A percentile compares a stretch with the other conserved stretches of the same genome.
Conservation (phyloP, 148 eudicot species). For the Rhododendron simsii region DNA sequence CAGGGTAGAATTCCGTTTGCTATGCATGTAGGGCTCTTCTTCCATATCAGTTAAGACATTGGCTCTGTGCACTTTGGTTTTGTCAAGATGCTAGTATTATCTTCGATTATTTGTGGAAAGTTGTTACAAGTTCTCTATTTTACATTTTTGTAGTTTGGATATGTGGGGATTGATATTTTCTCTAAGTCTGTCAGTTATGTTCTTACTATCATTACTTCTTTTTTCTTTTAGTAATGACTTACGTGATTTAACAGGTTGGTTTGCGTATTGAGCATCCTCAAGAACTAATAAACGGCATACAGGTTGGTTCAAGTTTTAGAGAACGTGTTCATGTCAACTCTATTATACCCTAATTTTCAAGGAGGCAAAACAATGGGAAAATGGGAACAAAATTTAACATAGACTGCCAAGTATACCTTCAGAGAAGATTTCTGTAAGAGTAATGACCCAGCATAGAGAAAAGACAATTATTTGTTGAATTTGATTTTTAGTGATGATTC, state of each 20-base stretch:
- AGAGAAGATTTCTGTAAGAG: background rate
- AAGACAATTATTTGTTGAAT: background rate
- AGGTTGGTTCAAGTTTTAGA: conserved; percentile 50
- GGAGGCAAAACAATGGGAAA: background rate
- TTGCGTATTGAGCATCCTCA: conserved; percentile 97
- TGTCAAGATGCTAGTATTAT: background rate
- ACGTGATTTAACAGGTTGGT: conserved; percentile 56
- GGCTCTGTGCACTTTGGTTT: background rate
- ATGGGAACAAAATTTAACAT: background rate
- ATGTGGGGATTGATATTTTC: background rate
- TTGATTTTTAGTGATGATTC: background rate
- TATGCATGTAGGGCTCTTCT: background rate
- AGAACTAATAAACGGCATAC: conserved; percentile 78
- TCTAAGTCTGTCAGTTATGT: background rate
- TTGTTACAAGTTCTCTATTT: background rate
- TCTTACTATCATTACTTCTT: background rate
- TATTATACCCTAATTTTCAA: background rate
- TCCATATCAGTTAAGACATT: background rate
- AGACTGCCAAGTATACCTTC: background rate
- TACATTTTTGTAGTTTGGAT: background rate
- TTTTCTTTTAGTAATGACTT: background rate
- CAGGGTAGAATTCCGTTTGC: background rate
- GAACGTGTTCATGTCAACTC: background rate
- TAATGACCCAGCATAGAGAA: background rate
- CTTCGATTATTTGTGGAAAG: background rate